Percentiles rank a stretch among this genome's conserved stretches.
These are phyloP conservation scores for Pachyrhizus erosus DNA, from an alignment of 306 rosid species.

Conservation along the genomic window DNA sequence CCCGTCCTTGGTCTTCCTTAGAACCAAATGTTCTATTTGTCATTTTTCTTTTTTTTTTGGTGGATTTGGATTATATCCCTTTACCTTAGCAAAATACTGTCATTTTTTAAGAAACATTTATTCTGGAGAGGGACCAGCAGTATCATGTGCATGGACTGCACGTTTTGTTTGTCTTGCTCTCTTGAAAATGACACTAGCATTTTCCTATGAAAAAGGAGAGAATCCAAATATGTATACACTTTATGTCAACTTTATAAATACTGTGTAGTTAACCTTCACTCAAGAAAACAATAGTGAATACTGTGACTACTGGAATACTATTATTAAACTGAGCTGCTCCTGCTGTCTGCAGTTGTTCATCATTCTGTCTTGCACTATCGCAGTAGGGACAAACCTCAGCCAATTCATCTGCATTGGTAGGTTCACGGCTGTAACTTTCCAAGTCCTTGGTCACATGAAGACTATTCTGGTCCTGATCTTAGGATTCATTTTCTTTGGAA, in stretches of 20 bases:
- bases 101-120: slow-evolving; percentile 10
- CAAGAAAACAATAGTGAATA: slow-evolving; percentile 27
- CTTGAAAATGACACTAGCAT: slow-evolving; percentile 23
- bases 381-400: slow-evolving; percentile 93
- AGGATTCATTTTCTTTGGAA: slow-evolving; percentile 89
- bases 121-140: slow-evolving; percentile 27
- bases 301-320: slow-evolving; percentile 33
- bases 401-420: slow-evolving; percentile 95
- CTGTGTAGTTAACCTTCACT: slow-evolving; percentile 38
- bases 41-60: slow-evolving; percentile 11
- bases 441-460: slow-evolving; percentile 93
- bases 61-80: slow-evolving; percentile 29
- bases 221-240: slow-evolving; percentile 55
- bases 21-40: slow-evolving; percentile 32
- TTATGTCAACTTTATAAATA: slow-evolving; percentile 38
- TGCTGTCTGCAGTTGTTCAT: slow-evolving; percentile 74
- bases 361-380: slow-evolving; percentile 81
- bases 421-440: slow-evolving; percentile 88
- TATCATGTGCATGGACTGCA: slow-evolving; percentile 35
- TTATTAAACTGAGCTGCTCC: slow-evolving; percentile 47
- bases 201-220: slow-evolving; percentile 21
- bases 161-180: slow-evolving; percentile 26
- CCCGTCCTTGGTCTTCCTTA: slow-evolving; percentile 23
- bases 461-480: slow-evolving; percentile 79
- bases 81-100: slow-evolving; percentile 21